Percentiles rank a stretch among this genome's conserved stretches.
Evolutionary conservation across 176 grass and related monocot genomes (phyloP).

Genomic region (Oryza meridionalis): DNA sequence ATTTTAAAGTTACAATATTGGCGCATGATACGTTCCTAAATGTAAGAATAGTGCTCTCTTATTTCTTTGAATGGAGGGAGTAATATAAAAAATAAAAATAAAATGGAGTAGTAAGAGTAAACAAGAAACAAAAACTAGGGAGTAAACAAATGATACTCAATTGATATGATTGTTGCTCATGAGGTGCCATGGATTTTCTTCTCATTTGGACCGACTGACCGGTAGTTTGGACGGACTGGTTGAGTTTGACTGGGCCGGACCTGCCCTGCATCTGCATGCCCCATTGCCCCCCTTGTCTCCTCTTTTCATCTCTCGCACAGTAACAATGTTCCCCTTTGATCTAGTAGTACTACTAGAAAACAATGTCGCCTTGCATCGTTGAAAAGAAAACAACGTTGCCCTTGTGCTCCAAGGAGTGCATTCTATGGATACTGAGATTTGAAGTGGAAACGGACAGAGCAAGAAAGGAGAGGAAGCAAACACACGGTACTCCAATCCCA

Average conservation of each 20-base stretch:
- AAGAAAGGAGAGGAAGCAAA: neutral
- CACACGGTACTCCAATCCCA: neutral
- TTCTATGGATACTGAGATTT: too few species aligned
- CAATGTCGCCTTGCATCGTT: too few species aligned
- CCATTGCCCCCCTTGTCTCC: neutral
- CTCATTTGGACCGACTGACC: constrained; percentile 5
- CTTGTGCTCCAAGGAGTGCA: neutral
- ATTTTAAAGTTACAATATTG: too few species aligned
- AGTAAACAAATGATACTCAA: neutral
- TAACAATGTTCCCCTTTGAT: neutral
- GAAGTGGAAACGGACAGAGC: neutral
- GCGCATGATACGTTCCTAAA: too few species aligned
- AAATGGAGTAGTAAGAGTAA: too few species aligned
- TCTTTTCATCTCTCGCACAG: neutral
- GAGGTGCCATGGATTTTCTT: neutral
- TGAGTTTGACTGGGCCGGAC: neutral
- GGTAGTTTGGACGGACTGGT: constrained; percentile 33
- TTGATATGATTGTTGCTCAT: constrained; percentile 13
- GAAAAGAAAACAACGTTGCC: too few species aligned
- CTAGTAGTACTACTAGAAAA: too few species aligned
- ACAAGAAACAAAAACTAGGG: too few species aligned
- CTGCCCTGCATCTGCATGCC: neutral
- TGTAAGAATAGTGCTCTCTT: too few species aligned
- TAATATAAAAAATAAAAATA: too few species aligned
- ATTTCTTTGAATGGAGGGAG: too few species aligned